These are phyloP conservation scores for Phialocephala subalpina DNA, from an alignment of 2,329 filamentous ascomycete species.

Conservation along the genomic window DNA sequence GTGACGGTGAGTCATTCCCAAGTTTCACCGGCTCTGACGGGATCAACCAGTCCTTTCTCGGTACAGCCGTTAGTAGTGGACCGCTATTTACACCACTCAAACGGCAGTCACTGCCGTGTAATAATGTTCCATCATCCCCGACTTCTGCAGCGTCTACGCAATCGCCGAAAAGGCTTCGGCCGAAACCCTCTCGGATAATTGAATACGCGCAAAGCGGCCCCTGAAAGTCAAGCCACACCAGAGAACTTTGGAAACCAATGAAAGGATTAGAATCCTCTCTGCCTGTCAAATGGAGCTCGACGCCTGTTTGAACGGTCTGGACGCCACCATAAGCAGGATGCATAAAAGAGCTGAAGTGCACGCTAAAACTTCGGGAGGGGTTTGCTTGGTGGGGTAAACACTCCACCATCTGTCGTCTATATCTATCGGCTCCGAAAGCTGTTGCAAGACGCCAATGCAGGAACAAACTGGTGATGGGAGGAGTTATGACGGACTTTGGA, in stretches of 20 bases:
- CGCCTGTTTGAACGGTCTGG: not conserved
- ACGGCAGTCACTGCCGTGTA: too few species aligned
- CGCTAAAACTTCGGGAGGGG: not conserved
- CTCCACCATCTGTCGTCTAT: not conserved
- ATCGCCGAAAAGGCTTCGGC: not conserved
- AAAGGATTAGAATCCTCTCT: not conserved
- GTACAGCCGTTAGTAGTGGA: too few species aligned
- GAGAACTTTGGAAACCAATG: not conserved
- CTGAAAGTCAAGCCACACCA: not conserved
- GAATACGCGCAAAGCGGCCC: not conserved
- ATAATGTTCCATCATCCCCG: too few species aligned
- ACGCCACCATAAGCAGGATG: not conserved
- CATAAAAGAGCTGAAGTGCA: not conserved
- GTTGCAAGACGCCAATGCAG: not conserved
- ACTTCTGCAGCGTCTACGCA: not conserved
- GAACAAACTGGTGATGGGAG: not conserved
- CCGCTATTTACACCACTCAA: too few species aligned
- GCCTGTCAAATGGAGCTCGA: not conserved
- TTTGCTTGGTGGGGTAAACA: conserved; percentile 1
- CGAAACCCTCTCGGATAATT: not conserved
- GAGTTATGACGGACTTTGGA: not conserved
- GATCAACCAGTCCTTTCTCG: too few species aligned
- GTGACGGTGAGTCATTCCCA: too few species aligned
- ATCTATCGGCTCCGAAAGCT: too few species aligned
- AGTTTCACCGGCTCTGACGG: too few species aligned